Percentiles rank a stretch among this genome's conserved stretches.
Evolutionary conservation across 202 grass and related monocot genomes (phyloP).

Genomic region (Carex arenaria): DNA sequence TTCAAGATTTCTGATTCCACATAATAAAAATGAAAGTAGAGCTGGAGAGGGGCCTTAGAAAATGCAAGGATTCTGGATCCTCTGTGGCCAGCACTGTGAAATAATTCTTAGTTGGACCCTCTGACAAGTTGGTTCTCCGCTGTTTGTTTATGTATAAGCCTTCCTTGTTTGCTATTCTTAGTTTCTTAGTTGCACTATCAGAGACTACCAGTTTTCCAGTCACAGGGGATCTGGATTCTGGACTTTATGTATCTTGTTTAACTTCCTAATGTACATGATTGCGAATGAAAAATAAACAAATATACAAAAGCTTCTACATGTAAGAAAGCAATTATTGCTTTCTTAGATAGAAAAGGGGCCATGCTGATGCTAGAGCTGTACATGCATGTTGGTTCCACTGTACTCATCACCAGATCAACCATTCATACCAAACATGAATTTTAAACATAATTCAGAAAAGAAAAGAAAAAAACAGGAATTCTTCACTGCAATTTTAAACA

Average conservation of each 20-base stretch:
- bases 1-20: background rate
- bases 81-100: background rate
- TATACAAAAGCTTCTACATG: background rate
- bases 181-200: background rate
- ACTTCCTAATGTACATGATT: background rate
- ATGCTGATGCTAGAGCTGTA: background rate
- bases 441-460: background rate
- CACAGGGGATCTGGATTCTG: background rate
- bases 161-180: background rate
- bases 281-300: background rate
- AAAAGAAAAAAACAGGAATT: background rate
- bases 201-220: background rate
- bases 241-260: background rate
- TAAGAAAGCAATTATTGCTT: slow-evolving; percentile 4
- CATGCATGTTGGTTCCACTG: slow-evolving; percentile 1
- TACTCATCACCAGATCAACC: background rate
- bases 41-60: background rate
- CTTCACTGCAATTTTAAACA: background rate
- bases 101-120: background rate
- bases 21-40: background rate
- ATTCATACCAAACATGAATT: slow-evolving; percentile 4
- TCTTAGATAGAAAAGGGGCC: background rate
- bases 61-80: background rate
- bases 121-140: background rate
- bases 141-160: background rate